Evolutionary conservation across 2,329 filamentous ascomycete species (phyloP).

Genomic region (Fusarium luffae): DNA sequence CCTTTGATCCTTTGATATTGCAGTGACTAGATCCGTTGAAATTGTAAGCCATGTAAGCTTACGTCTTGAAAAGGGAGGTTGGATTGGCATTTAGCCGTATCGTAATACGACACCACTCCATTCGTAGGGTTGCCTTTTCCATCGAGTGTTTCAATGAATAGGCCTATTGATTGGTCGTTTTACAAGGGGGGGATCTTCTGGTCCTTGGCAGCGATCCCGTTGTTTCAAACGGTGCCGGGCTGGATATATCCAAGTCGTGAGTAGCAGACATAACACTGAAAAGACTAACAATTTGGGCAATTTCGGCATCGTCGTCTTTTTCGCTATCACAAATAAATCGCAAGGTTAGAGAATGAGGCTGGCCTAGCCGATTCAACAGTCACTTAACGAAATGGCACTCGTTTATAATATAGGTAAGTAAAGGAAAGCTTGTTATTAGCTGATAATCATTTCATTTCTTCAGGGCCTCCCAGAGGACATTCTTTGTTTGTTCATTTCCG

Average conservation of each 20-base stretch:
- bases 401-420: not conserved
- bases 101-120: not conserved
- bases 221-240: not conserved
- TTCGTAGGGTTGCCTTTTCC: slow-evolving; percentile 30
- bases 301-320: not conserved
- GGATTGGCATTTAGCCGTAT: slow-evolving; percentile 5
- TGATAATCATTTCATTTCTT: not conserved
- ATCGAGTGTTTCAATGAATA: slow-evolving; percentile 7
- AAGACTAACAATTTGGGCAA: not conserved
- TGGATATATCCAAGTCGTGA: not conserved
- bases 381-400: not conserved
- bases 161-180: slow-evolving; percentile 19
- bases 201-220: not conserved
- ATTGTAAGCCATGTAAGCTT: not conserved
- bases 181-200: not conserved
- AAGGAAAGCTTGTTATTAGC: not conserved
- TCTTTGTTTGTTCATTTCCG: slow-evolving; percentile 1
- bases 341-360: not conserved
- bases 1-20: slow-evolving; percentile 9
- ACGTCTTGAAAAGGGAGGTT: slow-evolving; percentile 8
- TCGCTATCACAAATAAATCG: not conserved
- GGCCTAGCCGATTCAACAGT: not conserved
- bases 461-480: not conserved
- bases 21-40: not conserved
- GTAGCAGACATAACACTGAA: not conserved